Evolutionary conservation across 805 yeast species (phyloP), one percentile per base, ranked within the genome.

Genomic region (Myxozyma mucilagina): DNA sequence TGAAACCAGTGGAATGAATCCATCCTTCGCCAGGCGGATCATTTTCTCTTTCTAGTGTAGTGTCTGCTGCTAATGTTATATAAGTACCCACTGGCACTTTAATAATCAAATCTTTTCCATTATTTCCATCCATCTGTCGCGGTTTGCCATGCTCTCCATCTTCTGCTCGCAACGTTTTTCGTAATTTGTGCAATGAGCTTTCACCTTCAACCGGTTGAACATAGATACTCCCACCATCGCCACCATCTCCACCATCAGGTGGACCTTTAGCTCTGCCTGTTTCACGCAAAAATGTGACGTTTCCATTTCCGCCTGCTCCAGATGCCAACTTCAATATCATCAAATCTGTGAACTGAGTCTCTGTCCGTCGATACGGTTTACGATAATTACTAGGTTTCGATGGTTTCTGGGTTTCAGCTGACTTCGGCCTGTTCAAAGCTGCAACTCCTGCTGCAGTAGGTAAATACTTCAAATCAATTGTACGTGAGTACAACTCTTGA

Each of bases 171-270:
- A 91, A 90, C 14, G 81, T 80, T 41, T 87, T 81, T 62, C 82
- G 82, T 34, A 93, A 69, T 61, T 84, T 84, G 68, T 90, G 90
- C 60, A 94, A 74, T 3, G 94, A 86, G 41, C 85, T 82, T 47
- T 89, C 68, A 24, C 88, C 89, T 53, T 83, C 83, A 1, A 86
- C 85, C 2, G 96, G 97, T 71, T 87, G 89, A 1, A 94, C 83
- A 71, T 87, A 93, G 1, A 94, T 81, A 56, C 86, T 80, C 1
- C 99, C 99, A 24, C 99, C 99, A 63, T 80, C 77, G 4, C 98
- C 99, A 35, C 99, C 99, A 75, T 94, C 97, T 9, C 99, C 99
- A n/a, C 99, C 99, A 73, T 92, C 96, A 0, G 99, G 96, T 0
- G 99, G 98, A 0, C 99, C 99, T 18, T 81, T 80, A 0, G 96